These are phyloP conservation scores for Pythium oligandrum DNA, from an alignment of 352 stramenopile genomes.

Conservation along the genomic window DNA sequence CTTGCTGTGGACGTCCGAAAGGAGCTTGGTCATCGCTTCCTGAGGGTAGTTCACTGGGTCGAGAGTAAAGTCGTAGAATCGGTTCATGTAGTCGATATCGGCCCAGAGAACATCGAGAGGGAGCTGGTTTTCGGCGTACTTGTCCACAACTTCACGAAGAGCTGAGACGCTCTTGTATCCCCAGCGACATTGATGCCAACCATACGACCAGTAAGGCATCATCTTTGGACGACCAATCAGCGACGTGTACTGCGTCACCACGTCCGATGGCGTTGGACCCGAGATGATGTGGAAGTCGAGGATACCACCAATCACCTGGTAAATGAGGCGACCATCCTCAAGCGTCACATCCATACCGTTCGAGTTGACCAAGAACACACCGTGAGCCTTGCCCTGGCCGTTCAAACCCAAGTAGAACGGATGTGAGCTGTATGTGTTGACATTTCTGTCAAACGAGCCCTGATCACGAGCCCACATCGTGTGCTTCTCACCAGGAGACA, in stretches of 20 bases:
- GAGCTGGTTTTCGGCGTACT: slow-evolving; percentile 31
- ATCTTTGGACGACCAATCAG: slow-evolving; percentile 47
- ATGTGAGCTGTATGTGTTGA: slow-evolving; percentile 52
- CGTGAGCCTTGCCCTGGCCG: slow-evolving; percentile 29
- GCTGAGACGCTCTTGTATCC: slow-evolving; percentile 23
- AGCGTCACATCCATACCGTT: slow-evolving; percentile 52
- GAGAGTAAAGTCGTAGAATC: slow-evolving; percentile 52
- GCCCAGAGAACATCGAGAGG: slow-evolving; percentile 49
- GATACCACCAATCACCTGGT: slow-evolving; percentile 44
- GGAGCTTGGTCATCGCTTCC: slow-evolving; percentile 22
- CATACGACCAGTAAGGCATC: slow-evolving; percentile 58
- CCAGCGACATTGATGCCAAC: slow-evolving; percentile 58
- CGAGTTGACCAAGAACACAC: slow-evolving; percentile 46
- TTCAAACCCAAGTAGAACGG: slow-evolving; percentile 47
- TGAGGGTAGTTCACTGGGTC: slow-evolving; percentile 38
- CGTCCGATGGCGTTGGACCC: slow-evolving; percentile 30
- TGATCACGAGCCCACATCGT: slow-evolving; percentile 40
- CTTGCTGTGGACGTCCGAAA: slow-evolving; percentile 43
- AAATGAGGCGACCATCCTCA: slow-evolving; percentile 31
- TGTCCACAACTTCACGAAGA: slow-evolving; percentile 24
- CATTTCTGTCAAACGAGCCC: slow-evolving; percentile 23
- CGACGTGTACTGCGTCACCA: slow-evolving; percentile 44
- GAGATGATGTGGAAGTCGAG: slow-evolving; percentile 55
- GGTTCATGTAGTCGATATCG: slow-evolving; percentile 57
- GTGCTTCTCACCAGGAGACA: slow-evolving; percentile 36